These are phyloP conservation scores for Fusarium haematococcum DNA, from an alignment of 2,329 filamentous ascomycete genomes.

Conservation along the genomic window DNA sequence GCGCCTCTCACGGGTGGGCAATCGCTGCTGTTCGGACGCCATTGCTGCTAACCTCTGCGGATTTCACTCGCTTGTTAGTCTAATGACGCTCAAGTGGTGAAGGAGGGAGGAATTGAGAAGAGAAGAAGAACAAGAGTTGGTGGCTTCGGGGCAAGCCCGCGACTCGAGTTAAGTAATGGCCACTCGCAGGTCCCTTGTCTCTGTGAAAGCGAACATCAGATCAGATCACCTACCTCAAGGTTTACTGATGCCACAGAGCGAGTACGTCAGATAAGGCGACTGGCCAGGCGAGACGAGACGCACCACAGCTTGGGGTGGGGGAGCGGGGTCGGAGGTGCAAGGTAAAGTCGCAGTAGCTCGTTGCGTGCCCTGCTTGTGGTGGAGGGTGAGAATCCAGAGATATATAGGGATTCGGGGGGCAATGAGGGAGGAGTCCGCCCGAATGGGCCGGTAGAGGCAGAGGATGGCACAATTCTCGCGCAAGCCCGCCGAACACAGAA, in stretches of 20 bases:
- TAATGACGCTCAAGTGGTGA: conserved; percentile 8
- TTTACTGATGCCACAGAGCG: conserved; percentile 37
- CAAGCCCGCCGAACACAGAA: not conserved
- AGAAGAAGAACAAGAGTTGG: conserved; percentile 20
- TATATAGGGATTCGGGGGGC: conserved; percentile 12
- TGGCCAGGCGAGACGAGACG: conserved; percentile 38
- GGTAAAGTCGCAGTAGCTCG: conserved; percentile 41
- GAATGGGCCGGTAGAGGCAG: not conserved
- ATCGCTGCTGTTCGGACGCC: conserved; percentile 50
- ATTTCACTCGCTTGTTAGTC: conserved; percentile 30
- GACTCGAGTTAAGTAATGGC: conserved; percentile 36
- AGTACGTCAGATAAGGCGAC: conserved; percentile 46
- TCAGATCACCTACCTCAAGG: conserved; percentile 44
- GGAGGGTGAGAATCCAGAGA: conserved; percentile 15
- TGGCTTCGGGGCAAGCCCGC: conserved; percentile 10
- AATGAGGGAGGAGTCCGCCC: not conserved
- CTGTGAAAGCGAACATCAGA: conserved; percentile 41
- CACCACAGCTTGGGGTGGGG: conserved; percentile 41
- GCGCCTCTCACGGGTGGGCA: conserved; percentile 77
- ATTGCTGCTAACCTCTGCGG: conserved; percentile 39
- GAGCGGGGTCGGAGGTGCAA: conserved; percentile 42
- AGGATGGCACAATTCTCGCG: not conserved
- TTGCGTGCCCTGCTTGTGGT: conserved; percentile 28
- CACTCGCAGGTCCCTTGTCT: conserved; percentile 25
- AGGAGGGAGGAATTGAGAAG: conserved; percentile 6